phyloP scores from a whole-genome alignment of 352 stramenopile genomes.

The Pythium biforme region DNA sequence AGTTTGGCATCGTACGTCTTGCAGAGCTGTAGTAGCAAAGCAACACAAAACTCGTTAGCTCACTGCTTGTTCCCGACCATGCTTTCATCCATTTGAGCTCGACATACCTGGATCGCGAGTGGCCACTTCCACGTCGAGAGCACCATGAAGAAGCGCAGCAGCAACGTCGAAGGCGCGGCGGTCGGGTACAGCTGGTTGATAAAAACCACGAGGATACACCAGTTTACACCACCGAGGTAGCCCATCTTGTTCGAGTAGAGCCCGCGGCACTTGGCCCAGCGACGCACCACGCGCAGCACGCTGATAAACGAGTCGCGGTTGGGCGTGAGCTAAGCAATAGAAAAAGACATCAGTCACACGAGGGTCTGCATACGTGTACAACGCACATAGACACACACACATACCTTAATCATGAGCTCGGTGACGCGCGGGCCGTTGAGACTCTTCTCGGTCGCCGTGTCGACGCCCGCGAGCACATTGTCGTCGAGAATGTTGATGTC shows the following conservation, averaged over 20 bases:
- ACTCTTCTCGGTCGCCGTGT: constrained; percentile 87
- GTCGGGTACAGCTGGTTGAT: constrained; percentile 92
- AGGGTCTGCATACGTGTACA: background rate
- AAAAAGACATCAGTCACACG: constrained; percentile 1
- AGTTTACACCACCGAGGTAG: constrained; percentile 99
- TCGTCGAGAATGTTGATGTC: constrained; percentile 91
- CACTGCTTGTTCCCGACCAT: background rate
- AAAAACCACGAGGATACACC: constrained; percentile 97
- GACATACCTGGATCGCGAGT: constrained; percentile 81
- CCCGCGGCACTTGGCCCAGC: constrained; percentile 90
- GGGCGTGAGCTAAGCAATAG: constrained; percentile 52
- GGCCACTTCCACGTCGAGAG: constrained; percentile 91
- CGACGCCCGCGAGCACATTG: constrained; percentile 82
- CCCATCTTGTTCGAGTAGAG: constrained; percentile 99
- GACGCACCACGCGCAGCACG: constrained; percentile 83
- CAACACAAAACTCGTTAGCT: background rate
- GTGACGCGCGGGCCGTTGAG: constrained; percentile 90
- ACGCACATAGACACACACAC: too few relatives aligned
- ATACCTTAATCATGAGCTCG: constrained; percentile 88
- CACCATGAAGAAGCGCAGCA: constrained; percentile 91
- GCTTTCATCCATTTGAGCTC: constrained; percentile 3
- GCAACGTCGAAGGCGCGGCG: constrained; percentile 76
- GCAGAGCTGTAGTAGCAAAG: constrained; percentile 53
- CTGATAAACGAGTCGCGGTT: constrained; percentile 88
- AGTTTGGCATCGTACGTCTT: constrained; percentile 87